Base-by-base conservation (phyloP, 2,329 filamentous ascomycete species). In the Coleophoma cylindrospora region DNA sequence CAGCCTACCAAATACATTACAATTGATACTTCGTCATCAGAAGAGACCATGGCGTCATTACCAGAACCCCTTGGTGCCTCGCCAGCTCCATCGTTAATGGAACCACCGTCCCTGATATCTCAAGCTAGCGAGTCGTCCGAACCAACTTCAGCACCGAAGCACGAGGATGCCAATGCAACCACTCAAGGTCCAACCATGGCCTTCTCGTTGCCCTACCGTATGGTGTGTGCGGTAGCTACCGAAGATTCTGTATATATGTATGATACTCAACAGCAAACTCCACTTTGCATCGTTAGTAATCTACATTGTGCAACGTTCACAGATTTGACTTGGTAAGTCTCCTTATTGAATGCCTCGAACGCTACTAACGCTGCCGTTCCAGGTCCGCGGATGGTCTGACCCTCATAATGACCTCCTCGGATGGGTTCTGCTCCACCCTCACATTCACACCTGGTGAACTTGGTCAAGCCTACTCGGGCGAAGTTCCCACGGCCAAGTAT, bases 221-320 rank as follows among this genome's bases (percentile, higher is more conserved):
- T 99, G 75, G 80, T 99, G 0, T 99, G 97, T 69, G 94, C 92
- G 3, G 92, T 99, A 36, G 95, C 94, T 8, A 99, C 94, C 0
- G 92, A 97, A 65, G 94, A 99, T 69, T 89, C 94, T 0, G 89
- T 99, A 4, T 75, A 96, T 40, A 78, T 99, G 19, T 99, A 99
- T 64, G 94, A 99, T 68, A 99, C 94, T 0, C 94, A 99, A 64
- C 94, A 99, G 65, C 87, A 91, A 62, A 95, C 90, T 8, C 94
- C 94, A 3, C 75, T 99, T 34, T 96, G 91, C 65, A 80, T 97
- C 37, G 92, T 99, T 45, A 97, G 91, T 78, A 99, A 99, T 64
- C 72, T 99, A 57, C 94, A 99, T 68, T 96, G 92, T 67, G 91
- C 94, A 4, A 97, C 94, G 0, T 99, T 99, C 64, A 99, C 94